Evolutionary conservation across 73 alveolate genomes (phyloP), one percentile per base, ranked within the genome.

Genomic region (Paraurostyla sp.): DNA sequence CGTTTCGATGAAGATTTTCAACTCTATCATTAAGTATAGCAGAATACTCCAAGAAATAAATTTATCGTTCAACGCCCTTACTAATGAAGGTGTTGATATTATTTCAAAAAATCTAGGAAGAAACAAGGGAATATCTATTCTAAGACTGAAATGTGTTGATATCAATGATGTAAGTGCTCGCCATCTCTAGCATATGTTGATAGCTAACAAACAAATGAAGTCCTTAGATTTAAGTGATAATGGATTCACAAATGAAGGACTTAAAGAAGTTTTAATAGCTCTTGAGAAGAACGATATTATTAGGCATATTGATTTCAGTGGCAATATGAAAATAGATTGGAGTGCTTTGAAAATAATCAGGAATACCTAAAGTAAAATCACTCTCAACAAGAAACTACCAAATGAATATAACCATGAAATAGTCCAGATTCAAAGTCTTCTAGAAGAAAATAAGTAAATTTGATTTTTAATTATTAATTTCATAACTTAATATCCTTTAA

Each of bases 1-100:
- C 38, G 71, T 73, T 23, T 73, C 86, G 3, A 73, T 73, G 86
- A 73, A 73, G 71, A 73, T 73, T 13, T 73, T 73, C 38, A 73
- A 73, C 71, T 73, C 86, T 45, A 73, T 73, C 27, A 49, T 73
- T 13, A 73, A 73, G 38, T 73, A 73, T 25, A 43, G 71, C 40
- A 3, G 86, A 1, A 48, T 73, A 23, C 29, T 73, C 3, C n/a
- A 73, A 38, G 86, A 73, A 25, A 71, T 73, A 25, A 56, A 73
- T 48, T 38, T 73, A 23, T 73, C 86, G 23, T 25, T 45, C 23
- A 73, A 73, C 52, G 30, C 71, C 18, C 43, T 73, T 22, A 25
- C 35, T 9, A 73, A 73, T 73, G 71, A 48, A 73, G 59, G 86
- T 49, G 30, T 73, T 2, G 86, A 73, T 9, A 73, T 73, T 1